Conservation (phyloP, 495 filamentous ascomycete species). For the Penicillium daleae region DNA sequence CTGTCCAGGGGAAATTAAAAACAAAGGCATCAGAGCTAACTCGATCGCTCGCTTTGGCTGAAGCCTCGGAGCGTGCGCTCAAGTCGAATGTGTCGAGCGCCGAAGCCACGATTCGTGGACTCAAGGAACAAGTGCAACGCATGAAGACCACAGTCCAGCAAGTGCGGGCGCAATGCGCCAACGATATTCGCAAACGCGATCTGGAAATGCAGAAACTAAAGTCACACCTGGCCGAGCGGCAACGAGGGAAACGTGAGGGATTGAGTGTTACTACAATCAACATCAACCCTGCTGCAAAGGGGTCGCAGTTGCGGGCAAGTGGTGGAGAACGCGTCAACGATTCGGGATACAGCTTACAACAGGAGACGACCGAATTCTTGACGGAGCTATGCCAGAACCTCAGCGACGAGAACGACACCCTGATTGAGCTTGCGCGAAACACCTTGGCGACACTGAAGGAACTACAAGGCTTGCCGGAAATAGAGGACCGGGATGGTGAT, state of each 20-base stretch:
- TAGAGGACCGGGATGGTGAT: constrained; percentile 35
- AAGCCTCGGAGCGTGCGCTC: constrained; percentile 71
- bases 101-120: constrained; percentile 66
- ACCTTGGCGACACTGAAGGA: constrained; percentile 74
- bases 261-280: constrained; percentile 55
- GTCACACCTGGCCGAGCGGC: constrained; percentile 69
- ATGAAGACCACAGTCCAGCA: constrained; percentile 78
- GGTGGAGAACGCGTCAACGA: constrained; percentile 55
- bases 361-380: constrained; percentile 91
- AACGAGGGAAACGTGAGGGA: constrained; percentile 54
- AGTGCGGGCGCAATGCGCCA: constrained; percentile 83
- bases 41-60: constrained; percentile 73
- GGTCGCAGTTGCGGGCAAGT: constrained; percentile 27
- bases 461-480: constrained; percentile 72
- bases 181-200: constrained; percentile 90
- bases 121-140: constrained; percentile 80
- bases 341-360: constrained; percentile 71
- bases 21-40: constrained; percentile 72
- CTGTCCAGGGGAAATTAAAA: constrained; percentile 58
- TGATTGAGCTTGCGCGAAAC: constrained; percentile 72
- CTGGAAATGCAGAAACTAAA: constrained; percentile 86
- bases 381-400: constrained; percentile 84
- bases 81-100: constrained; percentile 69
- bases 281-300: constrained; percentile 46
- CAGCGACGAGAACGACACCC: constrained; percentile 90